Conservation (phyloP, 2,329 filamentous ascomycete species). For the Calonectria pauciramosa region DNA sequence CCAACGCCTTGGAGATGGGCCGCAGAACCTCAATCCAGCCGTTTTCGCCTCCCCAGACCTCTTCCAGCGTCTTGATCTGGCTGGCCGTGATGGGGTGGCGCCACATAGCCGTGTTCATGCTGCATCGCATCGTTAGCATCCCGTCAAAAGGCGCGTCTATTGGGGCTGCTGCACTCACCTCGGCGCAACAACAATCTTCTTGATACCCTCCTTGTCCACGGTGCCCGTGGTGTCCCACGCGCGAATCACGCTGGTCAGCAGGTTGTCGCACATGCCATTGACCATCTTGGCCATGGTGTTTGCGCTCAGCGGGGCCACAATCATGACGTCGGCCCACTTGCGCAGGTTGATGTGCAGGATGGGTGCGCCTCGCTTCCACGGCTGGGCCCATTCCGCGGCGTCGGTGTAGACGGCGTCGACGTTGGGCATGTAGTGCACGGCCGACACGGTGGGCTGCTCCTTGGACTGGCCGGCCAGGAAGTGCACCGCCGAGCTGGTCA, state of each 20-base stretch:
- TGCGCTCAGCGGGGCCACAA: conserved; percentile 85
- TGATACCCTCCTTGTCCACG: conserved; percentile 68
- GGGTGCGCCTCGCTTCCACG: conserved; percentile 82
- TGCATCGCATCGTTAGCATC: conserved; percentile 51
- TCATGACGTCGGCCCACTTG: conserved; percentile 81
- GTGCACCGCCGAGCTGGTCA: conserved; percentile 79
- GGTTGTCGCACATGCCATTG: conserved; percentile 81
- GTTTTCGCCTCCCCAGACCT: conserved; percentile 76
- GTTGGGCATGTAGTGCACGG: conserved; percentile 72
- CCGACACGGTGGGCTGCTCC: conserved; percentile 80
- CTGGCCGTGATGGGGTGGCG: conserved; percentile 82
- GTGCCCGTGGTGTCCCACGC: conserved; percentile 87
- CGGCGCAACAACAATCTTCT: conserved; percentile 79
- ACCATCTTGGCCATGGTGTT: conserved; percentile 90
- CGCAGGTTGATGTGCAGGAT: conserved; percentile 94
- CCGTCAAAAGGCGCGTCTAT: neutral
- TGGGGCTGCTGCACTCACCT: too few species aligned
- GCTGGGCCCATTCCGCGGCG: conserved; percentile 84
- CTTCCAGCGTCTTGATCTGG: conserved; percentile 77
- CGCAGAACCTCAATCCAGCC: conserved; percentile 75
- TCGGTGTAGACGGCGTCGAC: conserved; percentile 88
- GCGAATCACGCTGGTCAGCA: conserved; percentile 80
- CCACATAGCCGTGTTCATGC: conserved; percentile 96
- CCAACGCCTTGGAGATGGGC: conserved; percentile 82
- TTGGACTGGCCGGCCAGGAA: conserved; percentile 83